Conservation (phyloP, 805 yeast genomes). For the Alloascoidea africana region DNA sequence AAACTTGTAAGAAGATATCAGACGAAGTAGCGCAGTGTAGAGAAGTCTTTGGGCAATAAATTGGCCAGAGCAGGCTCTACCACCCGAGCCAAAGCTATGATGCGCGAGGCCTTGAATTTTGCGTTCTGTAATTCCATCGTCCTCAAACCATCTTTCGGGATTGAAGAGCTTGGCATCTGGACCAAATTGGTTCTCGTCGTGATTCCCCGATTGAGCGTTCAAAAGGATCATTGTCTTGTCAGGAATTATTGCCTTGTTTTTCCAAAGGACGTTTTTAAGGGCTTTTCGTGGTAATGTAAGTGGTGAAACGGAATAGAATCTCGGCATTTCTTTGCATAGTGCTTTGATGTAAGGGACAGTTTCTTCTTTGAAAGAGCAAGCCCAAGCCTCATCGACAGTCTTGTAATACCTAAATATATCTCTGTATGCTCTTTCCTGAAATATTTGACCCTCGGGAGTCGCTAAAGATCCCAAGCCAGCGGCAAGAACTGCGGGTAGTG, state of each 20-base stretch:
- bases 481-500: constrained; percentile 46
- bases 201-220: constrained; percentile 63
- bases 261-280: constrained; percentile 30
- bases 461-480: constrained; percentile 48
- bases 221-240: constrained; percentile 37
- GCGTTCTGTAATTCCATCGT: constrained; percentile 10
- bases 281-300: constrained; percentile 49
- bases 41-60: constrained; percentile 44
- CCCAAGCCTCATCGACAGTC: constrained; percentile 12
- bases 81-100: constrained; percentile 35
- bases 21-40: constrained; percentile 35
- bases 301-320: constrained; percentile 54
- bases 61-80: constrained; percentile 51
- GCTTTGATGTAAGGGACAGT: constrained; percentile 39
- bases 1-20: constrained; percentile 32
- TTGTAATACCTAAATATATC: constrained; percentile 23
- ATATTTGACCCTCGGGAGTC: constrained; percentile 16
- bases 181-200: constrained; percentile 25
- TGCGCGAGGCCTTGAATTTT: constrained; percentile 9
- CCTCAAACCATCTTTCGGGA: constrained; percentile 16
- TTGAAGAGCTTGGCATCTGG: constrained; percentile 14
- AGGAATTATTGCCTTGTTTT: constrained; percentile 30
- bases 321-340: constrained; percentile 42
- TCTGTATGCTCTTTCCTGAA: constrained; percentile 29
- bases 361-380: constrained; percentile 11